Conservation (phyloP, 2,329 filamentous ascomycete species). For the Gyromitra esculenta region DNA sequence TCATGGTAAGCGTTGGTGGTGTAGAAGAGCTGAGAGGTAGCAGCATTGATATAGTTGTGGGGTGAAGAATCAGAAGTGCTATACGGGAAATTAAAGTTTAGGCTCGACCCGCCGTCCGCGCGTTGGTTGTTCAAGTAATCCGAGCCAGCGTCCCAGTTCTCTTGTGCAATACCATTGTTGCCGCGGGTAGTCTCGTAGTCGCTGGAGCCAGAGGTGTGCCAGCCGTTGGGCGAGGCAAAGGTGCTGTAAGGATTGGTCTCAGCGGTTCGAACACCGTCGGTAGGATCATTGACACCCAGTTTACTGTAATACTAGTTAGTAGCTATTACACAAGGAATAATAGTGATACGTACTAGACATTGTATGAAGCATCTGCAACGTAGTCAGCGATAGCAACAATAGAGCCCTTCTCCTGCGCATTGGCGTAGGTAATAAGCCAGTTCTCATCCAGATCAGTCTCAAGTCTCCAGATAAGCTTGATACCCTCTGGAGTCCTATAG, state of each 20-base stretch:
- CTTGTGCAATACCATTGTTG: constrained; percentile 70
- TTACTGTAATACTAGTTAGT: constrained; percentile 59
- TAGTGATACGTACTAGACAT: constrained; percentile 64
- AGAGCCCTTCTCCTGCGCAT: constrained; percentile 64
- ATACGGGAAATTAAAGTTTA: constrained; percentile 66
- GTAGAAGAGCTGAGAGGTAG: constrained; percentile 70
- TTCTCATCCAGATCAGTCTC: constrained; percentile 69
- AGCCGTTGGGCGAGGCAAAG: constrained; percentile 66
- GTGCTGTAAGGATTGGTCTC: constrained; percentile 65
- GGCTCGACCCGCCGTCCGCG: constrained; percentile 61
- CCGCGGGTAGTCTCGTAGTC: constrained; percentile 67
- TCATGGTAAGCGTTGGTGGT: constrained; percentile 70
- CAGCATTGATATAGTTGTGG: constrained; percentile 65
- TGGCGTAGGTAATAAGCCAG: constrained; percentile 70
- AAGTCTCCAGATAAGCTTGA: constrained; percentile 68
- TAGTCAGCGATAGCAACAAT: constrained; percentile 69
- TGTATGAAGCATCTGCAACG: constrained; percentile 67
- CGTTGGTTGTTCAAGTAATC: constrained; percentile 66
- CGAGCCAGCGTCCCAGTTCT: constrained; percentile 63
- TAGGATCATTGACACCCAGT: constrained; percentile 68
- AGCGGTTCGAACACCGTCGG: constrained; percentile 63
- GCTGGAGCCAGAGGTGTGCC: constrained; percentile 64
- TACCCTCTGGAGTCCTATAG: constrained; percentile 64
- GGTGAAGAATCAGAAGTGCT: constrained; percentile 59
- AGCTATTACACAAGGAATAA: constrained; percentile 29